Evolutionary conservation across 2,329 filamentous ascomycete genomes (phyloP).

Genomic region (Exophiala sp.): DNA sequence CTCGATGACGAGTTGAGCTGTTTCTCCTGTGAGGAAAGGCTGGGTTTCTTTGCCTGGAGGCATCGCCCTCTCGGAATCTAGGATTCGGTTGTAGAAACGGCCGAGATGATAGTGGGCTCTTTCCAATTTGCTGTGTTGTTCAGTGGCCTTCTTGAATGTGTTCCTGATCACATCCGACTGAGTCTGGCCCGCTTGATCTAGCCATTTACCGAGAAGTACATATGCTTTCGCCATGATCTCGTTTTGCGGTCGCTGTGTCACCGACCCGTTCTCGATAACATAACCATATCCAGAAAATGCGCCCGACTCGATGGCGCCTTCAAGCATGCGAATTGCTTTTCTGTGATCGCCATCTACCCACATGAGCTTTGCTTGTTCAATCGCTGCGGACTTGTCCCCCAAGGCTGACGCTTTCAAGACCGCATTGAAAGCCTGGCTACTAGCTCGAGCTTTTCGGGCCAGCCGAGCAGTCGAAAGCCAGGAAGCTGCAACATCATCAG

Average conservation of each 20-base stretch:
- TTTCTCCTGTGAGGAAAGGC: conserved; percentile 73
- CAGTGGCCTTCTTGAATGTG: conserved; percentile 73
- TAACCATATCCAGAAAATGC: conserved; percentile 60
- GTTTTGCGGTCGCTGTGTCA: conserved; percentile 48
- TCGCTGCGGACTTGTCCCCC: conserved; percentile 80
- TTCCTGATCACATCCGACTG: conserved; percentile 74
- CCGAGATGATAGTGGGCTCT: conserved; percentile 97
- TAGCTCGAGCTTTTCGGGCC: conserved; percentile 78
- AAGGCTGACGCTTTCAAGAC: conserved; percentile 83
- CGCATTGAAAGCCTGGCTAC: conserved; percentile 87
- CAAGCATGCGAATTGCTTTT: conserved; percentile 88
- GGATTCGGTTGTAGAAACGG: conserved; percentile 92
- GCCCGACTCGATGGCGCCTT: conserved; percentile 78
- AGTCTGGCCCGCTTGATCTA: conserved; percentile 90
- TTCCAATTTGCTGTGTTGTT: conserved; percentile 64
- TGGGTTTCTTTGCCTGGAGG: conserved; percentile 74
- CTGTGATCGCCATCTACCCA: conserved; percentile 93
- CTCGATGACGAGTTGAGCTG: conserved; percentile 83
- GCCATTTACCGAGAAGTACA: conserved; percentile 91
- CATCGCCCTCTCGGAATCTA: conserved; percentile 81
- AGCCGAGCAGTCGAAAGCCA: conserved; percentile 85
- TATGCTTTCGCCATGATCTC: conserved; percentile 63
- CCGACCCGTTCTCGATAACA: conserved; percentile 35
- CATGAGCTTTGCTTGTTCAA: conserved; percentile 87
- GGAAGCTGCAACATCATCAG: conserved; percentile 72